Percentiles rank a stretch among this genome's conserved stretches.
Evolutionary conservation across 139 green algal species (phyloP).

Genomic region (Coelastrella sp.): DNA sequence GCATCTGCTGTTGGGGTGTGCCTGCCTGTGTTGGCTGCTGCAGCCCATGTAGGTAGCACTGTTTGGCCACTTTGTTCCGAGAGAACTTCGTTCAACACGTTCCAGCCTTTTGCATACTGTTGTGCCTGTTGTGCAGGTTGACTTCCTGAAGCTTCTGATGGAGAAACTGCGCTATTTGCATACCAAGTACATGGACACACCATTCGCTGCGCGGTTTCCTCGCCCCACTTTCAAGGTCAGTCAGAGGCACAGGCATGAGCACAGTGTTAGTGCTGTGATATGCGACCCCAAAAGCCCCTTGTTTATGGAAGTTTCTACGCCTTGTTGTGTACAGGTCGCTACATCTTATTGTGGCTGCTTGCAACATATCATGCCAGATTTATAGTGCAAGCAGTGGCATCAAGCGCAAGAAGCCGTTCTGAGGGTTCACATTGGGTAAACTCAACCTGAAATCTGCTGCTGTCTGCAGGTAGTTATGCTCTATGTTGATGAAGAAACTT

Average conservation of each 20-base stretch:
- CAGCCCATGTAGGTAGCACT: not conserved
- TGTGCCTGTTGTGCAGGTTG: constrained; percentile 40
- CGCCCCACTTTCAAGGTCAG: constrained; percentile 70
- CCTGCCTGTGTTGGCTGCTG: not conserved
- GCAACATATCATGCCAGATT: too few species aligned
- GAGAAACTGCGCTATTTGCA: constrained; percentile 84
- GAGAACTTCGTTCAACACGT: not conserved
- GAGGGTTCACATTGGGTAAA: too few species aligned
- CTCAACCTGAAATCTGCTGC: not conserved
- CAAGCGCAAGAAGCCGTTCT: too few species aligned
- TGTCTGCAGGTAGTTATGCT: constrained; percentile 80
- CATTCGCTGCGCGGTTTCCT: constrained; percentile 58
- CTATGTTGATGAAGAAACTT: constrained; percentile 94
- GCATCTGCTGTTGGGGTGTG: not conserved
- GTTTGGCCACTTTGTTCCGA: not conserved
- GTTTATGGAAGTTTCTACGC: too few species aligned
- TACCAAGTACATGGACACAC: constrained; percentile 59
- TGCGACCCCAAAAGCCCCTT: too few species aligned
- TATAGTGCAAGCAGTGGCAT: too few species aligned
- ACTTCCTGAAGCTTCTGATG: constrained; percentile 92
- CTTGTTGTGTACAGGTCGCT: too few species aligned
- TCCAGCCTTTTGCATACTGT: too few species aligned
- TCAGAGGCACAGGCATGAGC: not conserved
- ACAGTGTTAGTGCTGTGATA: too few species aligned
- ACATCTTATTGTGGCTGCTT: too few species aligned